Percentiles rank a stretch among this genome's conserved stretches.
Evolutionary conservation across 805 yeast genomes (phyloP).

Genomic region (Wickerhamomyces ciferrii): DNA sequence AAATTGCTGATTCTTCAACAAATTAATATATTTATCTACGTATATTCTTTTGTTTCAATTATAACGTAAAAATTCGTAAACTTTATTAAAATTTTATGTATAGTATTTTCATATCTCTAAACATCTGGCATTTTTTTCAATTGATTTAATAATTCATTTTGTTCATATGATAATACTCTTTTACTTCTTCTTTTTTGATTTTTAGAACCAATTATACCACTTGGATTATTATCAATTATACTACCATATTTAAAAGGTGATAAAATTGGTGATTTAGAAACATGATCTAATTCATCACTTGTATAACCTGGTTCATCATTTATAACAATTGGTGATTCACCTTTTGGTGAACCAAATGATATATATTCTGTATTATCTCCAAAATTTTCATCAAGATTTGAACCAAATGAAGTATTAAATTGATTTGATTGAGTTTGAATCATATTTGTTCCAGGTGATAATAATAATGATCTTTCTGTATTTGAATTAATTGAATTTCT

Average conservation of each 20-base stretch:
- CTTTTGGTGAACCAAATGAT: slow-evolving; percentile 35
- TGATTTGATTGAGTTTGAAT: slow-evolving; percentile 3
- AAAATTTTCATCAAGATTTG: neutral
- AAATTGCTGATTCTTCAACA: slow-evolving; percentile 9
- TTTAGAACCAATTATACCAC: slow-evolving; percentile 1
- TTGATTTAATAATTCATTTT: slow-evolving; percentile 42
- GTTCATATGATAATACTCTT: slow-evolving; percentile 46
- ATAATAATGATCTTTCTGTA: slow-evolving; percentile 9
- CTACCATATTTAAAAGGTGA: slow-evolving; percentile 14
- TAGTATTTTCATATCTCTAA: neutral
- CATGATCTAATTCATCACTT: neutral
- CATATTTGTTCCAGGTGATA: slow-evolving; percentile 12
- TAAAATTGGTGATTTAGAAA: neutral
- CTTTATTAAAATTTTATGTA: neutral
- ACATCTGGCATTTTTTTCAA: slow-evolving; percentile 25
- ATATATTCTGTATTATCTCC: slow-evolving; percentile 21
- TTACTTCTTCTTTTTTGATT: slow-evolving; percentile 15
- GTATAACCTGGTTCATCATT: neutral
- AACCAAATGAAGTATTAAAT: no score
- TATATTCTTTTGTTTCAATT: no score
- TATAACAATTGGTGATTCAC: slow-evolving; percentile 10
- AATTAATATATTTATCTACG: no score
- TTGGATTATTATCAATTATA: slow-evolving; percentile 2
- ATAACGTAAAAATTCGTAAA: neutral
- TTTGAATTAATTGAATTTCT: neutral